These are phyloP conservation scores for Microascus cirrosus DNA, from an alignment of 2,329 filamentous ascomycete species.

Conservation along the genomic window DNA sequence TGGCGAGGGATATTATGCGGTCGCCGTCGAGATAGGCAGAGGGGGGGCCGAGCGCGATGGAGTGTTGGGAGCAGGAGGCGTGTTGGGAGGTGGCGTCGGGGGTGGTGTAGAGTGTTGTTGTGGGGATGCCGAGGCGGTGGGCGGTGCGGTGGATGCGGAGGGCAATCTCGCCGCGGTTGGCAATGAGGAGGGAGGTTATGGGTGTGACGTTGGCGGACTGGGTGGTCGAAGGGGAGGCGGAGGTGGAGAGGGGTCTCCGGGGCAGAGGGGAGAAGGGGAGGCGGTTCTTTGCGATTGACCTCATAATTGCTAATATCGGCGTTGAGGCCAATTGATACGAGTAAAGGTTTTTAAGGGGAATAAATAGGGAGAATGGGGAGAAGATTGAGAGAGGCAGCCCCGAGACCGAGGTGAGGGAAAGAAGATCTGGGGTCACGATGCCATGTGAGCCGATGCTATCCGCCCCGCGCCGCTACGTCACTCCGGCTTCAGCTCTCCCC, in stretches of 20 bases:
- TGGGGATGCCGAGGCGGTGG: conserved; percentile 76
- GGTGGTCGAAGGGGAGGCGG: conserved; percentile 9
- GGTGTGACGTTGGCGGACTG: conserved; percentile 23
- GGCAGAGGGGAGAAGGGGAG: conserved; percentile 33
- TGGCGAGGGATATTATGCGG: conserved; percentile 80
- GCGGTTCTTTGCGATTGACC: conserved; percentile 33
- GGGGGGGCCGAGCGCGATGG: conserved; percentile 72
- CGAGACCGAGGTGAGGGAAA: not conserved
- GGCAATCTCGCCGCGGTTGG: conserved; percentile 94
- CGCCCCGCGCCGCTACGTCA: not conserved
- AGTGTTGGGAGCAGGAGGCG: conserved; percentile 71
- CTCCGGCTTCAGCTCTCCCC: not conserved
- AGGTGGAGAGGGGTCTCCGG: conserved; percentile 24
- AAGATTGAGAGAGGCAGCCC: not conserved
- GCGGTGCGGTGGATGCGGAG: conserved; percentile 87
- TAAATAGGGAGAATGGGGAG: not conserved
- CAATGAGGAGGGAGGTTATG: conserved; percentile 78
- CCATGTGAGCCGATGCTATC: conserved; percentile 2
- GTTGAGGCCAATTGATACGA: not conserved
- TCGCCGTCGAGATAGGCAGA: conserved; percentile 89
- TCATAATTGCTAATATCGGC: conserved; percentile 27
- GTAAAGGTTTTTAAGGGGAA: not conserved
- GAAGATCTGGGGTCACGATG: conserved; percentile 1
- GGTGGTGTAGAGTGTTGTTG: conserved; percentile 90
- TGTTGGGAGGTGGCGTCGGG: conserved; percentile 83